These are phyloP conservation scores for Leishmania amazonensis DNA, from an alignment of 208 protist species.

Conservation along the genomic window DNA sequence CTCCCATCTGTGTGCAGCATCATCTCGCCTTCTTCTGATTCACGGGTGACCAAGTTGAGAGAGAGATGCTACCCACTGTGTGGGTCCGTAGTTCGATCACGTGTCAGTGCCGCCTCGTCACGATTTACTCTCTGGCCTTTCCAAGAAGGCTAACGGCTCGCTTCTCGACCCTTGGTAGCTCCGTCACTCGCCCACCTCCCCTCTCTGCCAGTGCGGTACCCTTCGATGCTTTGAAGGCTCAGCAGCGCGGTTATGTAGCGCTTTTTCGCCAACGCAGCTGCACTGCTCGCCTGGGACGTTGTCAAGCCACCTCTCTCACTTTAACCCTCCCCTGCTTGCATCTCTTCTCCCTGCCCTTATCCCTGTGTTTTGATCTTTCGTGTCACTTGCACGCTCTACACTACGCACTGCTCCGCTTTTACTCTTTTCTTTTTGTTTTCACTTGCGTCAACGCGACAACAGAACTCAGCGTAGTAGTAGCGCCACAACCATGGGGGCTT, in stretches of 20 bases:
- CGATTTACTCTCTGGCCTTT: neutral
- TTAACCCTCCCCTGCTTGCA: neutral
- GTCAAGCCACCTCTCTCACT: neutral
- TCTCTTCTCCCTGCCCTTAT: neutral
- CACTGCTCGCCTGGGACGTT: neutral
- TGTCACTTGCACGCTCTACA: neutral
- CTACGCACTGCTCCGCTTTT: too few species aligned
- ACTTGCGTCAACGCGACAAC: neutral
- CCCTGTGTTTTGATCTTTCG: neutral
- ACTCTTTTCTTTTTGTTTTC: neutral
- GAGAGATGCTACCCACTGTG: neutral
- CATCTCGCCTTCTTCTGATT: neutral
- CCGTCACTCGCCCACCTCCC: neutral
- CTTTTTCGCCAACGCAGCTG: neutral
- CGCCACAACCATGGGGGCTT: conserved; percentile 95
- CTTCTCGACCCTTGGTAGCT: neutral
- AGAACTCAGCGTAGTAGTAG: conserved; percentile 28
- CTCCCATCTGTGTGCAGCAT: neutral
- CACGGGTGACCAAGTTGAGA: neutral
- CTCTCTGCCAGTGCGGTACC: neutral
- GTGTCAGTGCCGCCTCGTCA: neutral
- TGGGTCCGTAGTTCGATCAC: neutral
- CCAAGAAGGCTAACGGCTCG: neutral
- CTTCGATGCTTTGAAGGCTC: neutral
- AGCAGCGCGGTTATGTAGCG: neutral